Evolutionary conservation across 306 rosid species (phyloP).

Genomic region (Chamaecrista fasciculata): DNA sequence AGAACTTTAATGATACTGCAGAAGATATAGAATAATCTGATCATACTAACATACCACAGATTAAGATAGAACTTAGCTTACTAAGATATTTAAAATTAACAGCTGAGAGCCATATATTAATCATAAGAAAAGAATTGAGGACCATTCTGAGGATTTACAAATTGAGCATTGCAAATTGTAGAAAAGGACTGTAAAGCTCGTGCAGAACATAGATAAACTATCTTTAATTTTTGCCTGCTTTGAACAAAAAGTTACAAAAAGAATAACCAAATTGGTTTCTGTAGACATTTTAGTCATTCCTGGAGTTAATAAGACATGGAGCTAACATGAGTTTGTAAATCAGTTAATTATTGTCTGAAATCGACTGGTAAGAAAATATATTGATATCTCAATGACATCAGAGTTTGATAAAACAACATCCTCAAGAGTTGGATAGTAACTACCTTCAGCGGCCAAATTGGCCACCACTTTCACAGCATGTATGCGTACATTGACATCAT

Average conservation of each 20-base stretch:
- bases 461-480: slow-evolving; percentile 99
- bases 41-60: neutral
- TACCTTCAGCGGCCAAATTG: slow-evolving; percentile 98
- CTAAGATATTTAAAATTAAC: too few species aligned
- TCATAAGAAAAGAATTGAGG: too few species aligned
- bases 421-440: slow-evolving; percentile 25
- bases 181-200: neutral
- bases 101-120: too few species aligned
- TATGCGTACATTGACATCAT: slow-evolving; percentile 84
- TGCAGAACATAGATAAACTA: neutral
- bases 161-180: slow-evolving; percentile 9
- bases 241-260: neutral
- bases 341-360: neutral
- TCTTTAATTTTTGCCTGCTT: neutral
- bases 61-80: neutral
- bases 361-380: neutral
- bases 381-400: neutral
- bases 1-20: neutral
- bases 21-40: neutral
- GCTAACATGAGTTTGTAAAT: neutral
- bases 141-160: neutral
- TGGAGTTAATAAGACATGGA: neutral
- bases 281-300: neutral
- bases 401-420: neutral
- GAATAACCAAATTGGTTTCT: neutral